phyloP scores from a whole-genome alignment of 495 filamentous ascomycete genomes.

The Astrocystis sublimbata region DNA sequence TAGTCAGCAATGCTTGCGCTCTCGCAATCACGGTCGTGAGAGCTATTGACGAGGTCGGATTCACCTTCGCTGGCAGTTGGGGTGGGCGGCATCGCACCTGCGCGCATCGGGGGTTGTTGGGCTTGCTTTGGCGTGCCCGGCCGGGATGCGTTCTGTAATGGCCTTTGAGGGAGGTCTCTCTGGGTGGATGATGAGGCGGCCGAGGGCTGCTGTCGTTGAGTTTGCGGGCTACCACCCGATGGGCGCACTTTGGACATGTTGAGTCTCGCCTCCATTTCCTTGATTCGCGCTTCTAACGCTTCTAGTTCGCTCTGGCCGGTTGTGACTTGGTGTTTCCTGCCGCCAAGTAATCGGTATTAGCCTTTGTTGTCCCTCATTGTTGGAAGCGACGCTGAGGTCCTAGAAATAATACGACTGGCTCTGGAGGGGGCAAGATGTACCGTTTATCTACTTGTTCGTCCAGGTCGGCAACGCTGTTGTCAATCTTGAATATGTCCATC shows the following conservation, averaged over 20 bases:
- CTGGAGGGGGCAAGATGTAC: constrained; percentile 54
- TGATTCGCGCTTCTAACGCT: constrained; percentile 77
- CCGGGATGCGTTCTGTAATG: constrained; percentile 34
- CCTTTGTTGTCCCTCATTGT: constrained; percentile 4
- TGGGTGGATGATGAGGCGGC: constrained; percentile 22
- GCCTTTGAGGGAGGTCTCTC: constrained; percentile 32
- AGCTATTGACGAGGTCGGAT: constrained; percentile 44
- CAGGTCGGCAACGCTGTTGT: constrained; percentile 75
- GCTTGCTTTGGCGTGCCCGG: constrained; percentile 45
- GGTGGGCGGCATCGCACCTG: constrained; percentile 55
- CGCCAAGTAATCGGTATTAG: constrained; percentile 18
- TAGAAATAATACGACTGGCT: too few relatives aligned
- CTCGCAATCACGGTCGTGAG: constrained; percentile 29
- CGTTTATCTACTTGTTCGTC: constrained; percentile 79
- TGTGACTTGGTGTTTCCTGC: constrained; percentile 66
- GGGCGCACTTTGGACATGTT: constrained; percentile 42
- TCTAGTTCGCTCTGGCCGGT: constrained; percentile 79
- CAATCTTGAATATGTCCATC: constrained; percentile 84
- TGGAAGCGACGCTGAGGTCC: not conserved
- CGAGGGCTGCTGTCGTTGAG: constrained; percentile 35
- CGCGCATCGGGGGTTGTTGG: constrained; percentile 46
- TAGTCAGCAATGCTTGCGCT: constrained; percentile 34
- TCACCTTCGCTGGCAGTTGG: constrained; percentile 62
- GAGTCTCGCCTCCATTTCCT: constrained; percentile 80
- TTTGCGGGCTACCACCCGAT: constrained; percentile 33